These are phyloP conservation scores for Parietaria judaica DNA, from an alignment of 306 rosid species.

Conservation along the genomic window DNA sequence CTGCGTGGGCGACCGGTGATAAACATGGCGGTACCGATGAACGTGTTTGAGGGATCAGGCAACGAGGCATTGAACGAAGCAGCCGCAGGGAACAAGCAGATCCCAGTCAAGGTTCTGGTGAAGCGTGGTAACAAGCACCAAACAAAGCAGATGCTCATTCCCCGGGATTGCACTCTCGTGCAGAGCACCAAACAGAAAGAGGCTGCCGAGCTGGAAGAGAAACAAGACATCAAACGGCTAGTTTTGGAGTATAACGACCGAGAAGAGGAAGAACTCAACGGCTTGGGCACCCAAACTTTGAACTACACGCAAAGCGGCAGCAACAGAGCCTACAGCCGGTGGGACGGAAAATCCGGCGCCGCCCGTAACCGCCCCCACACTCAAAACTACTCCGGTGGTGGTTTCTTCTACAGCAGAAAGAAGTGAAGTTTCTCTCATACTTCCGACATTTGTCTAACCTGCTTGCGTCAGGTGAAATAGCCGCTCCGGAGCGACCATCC, in stretches of 20 bases:
- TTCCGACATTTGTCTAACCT: not conserved
- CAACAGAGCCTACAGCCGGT: conserved; percentile 49
- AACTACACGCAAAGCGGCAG: conserved; percentile 67
- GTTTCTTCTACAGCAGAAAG: conserved; percentile 59
- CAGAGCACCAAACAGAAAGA: conserved; percentile 98
- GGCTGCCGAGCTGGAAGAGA: conserved; percentile 98
- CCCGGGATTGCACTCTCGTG: conserved; percentile 77
- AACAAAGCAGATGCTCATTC: conserved; percentile 90
- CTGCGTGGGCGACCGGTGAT: conserved; percentile 79
- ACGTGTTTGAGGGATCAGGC: conserved; percentile 86
- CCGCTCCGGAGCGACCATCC: no score
- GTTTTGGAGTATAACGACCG: conserved; percentile 93
- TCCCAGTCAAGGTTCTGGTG: conserved; percentile 95
- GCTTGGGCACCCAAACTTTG: conserved; percentile 64
- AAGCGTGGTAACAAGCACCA: conserved; percentile 99
- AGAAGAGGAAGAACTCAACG: conserved; percentile 95
- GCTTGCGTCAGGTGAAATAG: not conserved
- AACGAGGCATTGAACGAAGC: conserved; percentile 76
- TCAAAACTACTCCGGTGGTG: conserved; percentile 49
- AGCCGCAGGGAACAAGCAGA: conserved; percentile 65
- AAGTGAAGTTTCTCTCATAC: conserved; percentile 27
- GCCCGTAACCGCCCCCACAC: conserved; percentile 57
- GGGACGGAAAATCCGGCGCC: conserved; percentile 68
- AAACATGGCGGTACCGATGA: conserved; percentile 97
- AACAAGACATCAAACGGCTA: conserved; percentile 92